Conservation (phyloP, 2,329 filamentous ascomycete species). For the Tolypocladium tundrense region DNA sequence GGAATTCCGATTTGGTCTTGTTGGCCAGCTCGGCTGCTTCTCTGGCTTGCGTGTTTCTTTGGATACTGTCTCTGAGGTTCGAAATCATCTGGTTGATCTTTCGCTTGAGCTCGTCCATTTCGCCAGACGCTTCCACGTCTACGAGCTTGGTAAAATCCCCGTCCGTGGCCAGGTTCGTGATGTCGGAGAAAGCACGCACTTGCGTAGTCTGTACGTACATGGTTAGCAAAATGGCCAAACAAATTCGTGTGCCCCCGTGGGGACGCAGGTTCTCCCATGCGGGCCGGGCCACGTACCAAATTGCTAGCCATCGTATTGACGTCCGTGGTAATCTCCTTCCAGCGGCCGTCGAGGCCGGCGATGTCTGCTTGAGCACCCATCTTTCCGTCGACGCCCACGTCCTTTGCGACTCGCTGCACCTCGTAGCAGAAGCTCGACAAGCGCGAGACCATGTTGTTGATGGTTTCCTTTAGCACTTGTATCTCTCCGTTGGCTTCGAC, state of each 20-base stretch:
- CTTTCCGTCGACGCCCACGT: conserved; percentile 95
- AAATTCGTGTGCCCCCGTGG: neutral
- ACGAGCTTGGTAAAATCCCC: conserved; percentile 96
- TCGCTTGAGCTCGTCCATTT: conserved; percentile 98
- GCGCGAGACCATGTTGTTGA: conserved; percentile 97
- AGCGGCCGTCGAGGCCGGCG: conserved; percentile 81
- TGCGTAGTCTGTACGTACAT: conserved; percentile 66
- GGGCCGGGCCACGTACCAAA: conserved; percentile 31
- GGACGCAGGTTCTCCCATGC: neutral
- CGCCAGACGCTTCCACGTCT: conserved; percentile 91
- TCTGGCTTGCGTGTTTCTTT: conserved; percentile 89
- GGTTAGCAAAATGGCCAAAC: conserved; percentile 10
- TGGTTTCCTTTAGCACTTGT: conserved; percentile 85
- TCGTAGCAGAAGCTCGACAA: conserved; percentile 94
- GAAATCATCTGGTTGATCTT: conserved; percentile 99
- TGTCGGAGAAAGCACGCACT: conserved; percentile 95
- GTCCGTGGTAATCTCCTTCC: conserved; percentile 97
- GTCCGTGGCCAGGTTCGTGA: conserved; percentile 94
- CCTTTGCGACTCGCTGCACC: conserved; percentile 88
- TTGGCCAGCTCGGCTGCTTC: conserved; percentile 95
- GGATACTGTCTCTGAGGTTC: conserved; percentile 89
- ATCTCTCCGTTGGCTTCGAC: conserved; percentile 95
- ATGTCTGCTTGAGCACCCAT: conserved; percentile 97
- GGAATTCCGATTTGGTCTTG: conserved; percentile 95
- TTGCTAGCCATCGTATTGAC: conserved; percentile 85